Evolutionary conservation across 345 rosid genomes (phyloP).

Genomic region (Cardamine chenopodiifolia): DNA sequence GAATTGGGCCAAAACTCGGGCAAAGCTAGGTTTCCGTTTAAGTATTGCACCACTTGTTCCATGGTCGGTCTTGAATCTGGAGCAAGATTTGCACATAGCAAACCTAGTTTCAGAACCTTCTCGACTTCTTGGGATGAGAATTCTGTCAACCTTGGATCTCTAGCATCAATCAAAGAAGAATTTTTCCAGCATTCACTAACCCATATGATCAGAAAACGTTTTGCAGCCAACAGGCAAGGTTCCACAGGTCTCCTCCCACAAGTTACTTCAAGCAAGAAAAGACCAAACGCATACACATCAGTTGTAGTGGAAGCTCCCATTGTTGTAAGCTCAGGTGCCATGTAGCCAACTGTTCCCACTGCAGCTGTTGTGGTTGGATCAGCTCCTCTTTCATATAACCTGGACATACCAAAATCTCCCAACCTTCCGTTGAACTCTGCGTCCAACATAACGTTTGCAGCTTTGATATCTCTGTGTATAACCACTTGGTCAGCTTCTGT

Average conservation of each 20-base stretch:
- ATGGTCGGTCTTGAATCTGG: slow-evolving; percentile 50
- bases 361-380: too few relatives aligned
- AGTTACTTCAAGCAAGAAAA: slow-evolving; percentile 52
- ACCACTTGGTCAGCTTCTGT: slow-evolving; percentile 59
- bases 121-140: slow-evolving; percentile 44
- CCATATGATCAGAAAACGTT: slow-evolving; percentile 43
- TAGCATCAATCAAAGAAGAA: slow-evolving; percentile 41
- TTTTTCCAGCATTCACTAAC: slow-evolving; percentile 43
- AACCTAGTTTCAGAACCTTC: slow-evolving; percentile 52
- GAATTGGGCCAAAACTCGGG: too few relatives aligned
- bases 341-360: slow-evolving; percentile 71
- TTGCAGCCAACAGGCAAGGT: slow-evolving; percentile 38
- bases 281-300: slow-evolving; percentile 54
- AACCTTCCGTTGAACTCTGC: slow-evolving; percentile 68
- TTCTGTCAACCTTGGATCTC: slow-evolving; percentile 39
- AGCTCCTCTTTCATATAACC: too few relatives aligned
- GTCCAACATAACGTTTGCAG: slow-evolving; percentile 56
- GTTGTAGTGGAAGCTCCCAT: slow-evolving; percentile 47
- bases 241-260: slow-evolving; percentile 73
- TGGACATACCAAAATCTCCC: slow-evolving; percentile 98
- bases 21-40: slow-evolving; percentile 35
- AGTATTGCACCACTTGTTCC: slow-evolving; percentile 45
- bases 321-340: slow-evolving; percentile 47
- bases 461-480: slow-evolving; percentile 56
- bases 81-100: slow-evolving; percentile 41